Percentiles rank a stretch among this genome's conserved stretches.
These are phyloP conservation scores for Irpex sp. DNA, from an alignment of 1,284 basidiomycete species.

Conservation along the genomic window DNA sequence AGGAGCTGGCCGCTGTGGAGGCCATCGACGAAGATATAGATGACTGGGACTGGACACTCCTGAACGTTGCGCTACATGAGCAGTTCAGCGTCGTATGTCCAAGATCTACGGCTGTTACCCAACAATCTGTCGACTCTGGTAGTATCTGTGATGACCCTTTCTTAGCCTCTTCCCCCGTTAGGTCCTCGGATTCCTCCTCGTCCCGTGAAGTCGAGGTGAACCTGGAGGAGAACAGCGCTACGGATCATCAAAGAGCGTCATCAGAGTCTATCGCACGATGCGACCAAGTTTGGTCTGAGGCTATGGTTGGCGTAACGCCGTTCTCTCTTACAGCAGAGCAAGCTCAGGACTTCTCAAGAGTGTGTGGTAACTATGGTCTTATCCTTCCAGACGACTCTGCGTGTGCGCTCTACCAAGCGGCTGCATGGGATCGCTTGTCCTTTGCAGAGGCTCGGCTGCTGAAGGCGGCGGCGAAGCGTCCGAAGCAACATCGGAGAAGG, in stretches of 20 bases:
- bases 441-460: background rate
- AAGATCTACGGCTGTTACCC: background rate
- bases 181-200: background rate
- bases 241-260: background rate
- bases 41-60: slow-evolving; percentile 9
- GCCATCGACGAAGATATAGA: slow-evolving; percentile 6
- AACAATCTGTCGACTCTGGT: background rate
- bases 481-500: background rate
- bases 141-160: background rate
- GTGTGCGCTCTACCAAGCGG: background rate
- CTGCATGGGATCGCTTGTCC: background rate
- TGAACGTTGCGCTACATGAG: slow-evolving; percentile 10
- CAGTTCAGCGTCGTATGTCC: slow-evolving; percentile 1
- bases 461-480: background rate
- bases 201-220: background rate
- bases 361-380: background rate
- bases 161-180: background rate
- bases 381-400: background rate
- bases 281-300: background rate
- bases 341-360: background rate
- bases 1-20: background rate
- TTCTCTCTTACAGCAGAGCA: background rate
- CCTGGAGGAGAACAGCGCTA: background rate
- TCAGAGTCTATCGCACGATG: background rate
- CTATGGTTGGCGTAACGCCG: background rate